phyloP scores from a whole-genome alignment of 192 early-diverging fungal species.

The Coemansia sp. region DNA sequence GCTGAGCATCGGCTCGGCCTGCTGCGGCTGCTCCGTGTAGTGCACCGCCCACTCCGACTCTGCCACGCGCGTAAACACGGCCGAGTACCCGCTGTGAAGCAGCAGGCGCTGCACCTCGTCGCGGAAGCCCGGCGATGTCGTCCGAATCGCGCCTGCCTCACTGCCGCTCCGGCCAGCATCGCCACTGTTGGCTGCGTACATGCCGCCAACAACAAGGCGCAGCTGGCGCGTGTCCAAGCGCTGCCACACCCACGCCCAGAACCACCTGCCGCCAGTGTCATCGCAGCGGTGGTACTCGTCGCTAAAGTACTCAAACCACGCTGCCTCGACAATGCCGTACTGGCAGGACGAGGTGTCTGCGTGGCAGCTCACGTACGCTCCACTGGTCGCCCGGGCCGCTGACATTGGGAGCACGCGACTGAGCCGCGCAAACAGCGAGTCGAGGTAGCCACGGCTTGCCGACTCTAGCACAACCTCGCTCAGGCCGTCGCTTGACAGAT shows the following conservation, averaged over 20 bases:
- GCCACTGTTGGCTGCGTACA: slow-evolving; percentile 10
- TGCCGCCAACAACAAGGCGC: slow-evolving; percentile 17
- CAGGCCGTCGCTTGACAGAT: not conserved
- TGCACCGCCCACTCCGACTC: not conserved
- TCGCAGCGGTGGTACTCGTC: not conserved
- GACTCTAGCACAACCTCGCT: not conserved
- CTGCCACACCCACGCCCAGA: slow-evolving; percentile 25
- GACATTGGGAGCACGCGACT: not conserved
- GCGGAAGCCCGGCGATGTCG: slow-evolving; percentile 14
- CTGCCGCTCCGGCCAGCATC: not conserved
- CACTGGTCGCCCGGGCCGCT: slow-evolving; percentile 9
- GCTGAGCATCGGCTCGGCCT: slow-evolving; percentile 19
- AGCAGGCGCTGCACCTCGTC: slow-evolving; percentile 41
- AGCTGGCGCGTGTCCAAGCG: slow-evolving; percentile 10
- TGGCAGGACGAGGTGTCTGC: not conserved
- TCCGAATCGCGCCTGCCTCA: slow-evolving; percentile 3
- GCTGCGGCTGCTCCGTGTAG: slow-evolving; percentile 4
- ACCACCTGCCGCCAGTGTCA: not conserved
- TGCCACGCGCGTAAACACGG: slow-evolving; percentile 10
- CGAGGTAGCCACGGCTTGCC: slow-evolving; percentile 11
- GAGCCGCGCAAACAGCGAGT: slow-evolving; percentile 8
- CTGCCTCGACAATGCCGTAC: not conserved
- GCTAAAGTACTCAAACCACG: not conserved
- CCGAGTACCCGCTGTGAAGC: slow-evolving; percentile 39
- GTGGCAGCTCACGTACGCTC: not conserved